Evolutionary conservation across 2,329 filamentous ascomycete genomes (phyloP).

Genomic region (Hypomyces rosellus): DNA sequence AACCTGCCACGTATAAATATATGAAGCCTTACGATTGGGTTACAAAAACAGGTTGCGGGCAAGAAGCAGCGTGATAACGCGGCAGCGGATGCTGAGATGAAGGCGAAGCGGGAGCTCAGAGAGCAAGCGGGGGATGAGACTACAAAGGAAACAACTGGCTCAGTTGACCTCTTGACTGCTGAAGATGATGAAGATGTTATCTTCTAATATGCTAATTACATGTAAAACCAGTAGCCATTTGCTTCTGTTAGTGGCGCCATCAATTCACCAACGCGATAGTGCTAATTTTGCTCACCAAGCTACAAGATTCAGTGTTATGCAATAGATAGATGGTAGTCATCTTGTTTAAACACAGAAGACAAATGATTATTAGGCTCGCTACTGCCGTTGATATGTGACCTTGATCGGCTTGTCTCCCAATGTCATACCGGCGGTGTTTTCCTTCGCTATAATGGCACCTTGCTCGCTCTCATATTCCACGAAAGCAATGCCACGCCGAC

Average conservation of each 20-base stretch:
- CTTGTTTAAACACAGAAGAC: no score
- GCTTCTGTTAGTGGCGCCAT: no score
- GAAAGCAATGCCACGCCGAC: conserved; percentile 83
- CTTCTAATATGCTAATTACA: conserved; percentile 48
- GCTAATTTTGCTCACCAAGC: no score
- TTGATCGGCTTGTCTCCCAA: conserved; percentile 76
- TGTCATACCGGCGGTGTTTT: conserved; percentile 80
- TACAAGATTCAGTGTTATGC: no score
- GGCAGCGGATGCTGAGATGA: conserved; percentile 66
- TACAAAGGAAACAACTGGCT: conserved; percentile 30
- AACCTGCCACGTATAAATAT: neutral
- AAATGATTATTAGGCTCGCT: conserved; percentile 14
- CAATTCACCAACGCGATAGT: no score
- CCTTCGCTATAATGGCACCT: conserved; percentile 87
- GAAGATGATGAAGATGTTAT: conserved; percentile 81
- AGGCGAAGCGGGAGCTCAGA: conserved; percentile 58
- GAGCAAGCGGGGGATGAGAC: conserved; percentile 30
- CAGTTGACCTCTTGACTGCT: conserved; percentile 64
- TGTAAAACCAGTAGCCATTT: no score
- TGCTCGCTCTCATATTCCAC: conserved; percentile 91
- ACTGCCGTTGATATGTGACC: conserved; percentile 94
- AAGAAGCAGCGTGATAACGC: conserved; percentile 78
- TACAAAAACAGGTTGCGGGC: conserved; percentile 52
- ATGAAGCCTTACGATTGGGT: neutral
- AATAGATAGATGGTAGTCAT: no score